phyloP scores from a whole-genome alignment of 208 protist species.

The Baffinella frigidus region DNA sequence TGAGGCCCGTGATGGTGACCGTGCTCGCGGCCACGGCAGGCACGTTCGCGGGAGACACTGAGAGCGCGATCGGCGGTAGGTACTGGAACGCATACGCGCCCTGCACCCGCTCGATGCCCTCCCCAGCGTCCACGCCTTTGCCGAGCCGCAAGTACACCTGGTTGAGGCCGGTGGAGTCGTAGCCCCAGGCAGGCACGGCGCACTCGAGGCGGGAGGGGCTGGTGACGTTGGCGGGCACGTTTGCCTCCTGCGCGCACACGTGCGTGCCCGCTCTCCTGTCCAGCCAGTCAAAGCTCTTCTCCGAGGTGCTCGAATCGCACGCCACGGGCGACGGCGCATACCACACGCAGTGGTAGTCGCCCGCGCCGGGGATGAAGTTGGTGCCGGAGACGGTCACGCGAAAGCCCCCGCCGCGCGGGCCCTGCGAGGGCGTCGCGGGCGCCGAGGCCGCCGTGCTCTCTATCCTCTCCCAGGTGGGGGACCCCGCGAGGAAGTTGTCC shows the following conservation, averaged over 20 bases:
- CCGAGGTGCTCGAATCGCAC: no score
- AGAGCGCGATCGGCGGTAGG: not conserved
- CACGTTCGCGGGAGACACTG: not conserved
- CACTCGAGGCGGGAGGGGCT: not conserved
- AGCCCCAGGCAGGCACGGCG: not conserved
- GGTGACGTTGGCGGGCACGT: not conserved
- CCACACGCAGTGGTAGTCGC: slow-evolving; percentile 44
- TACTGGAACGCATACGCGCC: slow-evolving; percentile 27
- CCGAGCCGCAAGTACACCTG: not conserved
- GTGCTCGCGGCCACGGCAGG: not conserved
- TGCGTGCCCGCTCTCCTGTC: not conserved
- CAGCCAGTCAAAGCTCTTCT: not conserved
- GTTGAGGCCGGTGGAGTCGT: not conserved
- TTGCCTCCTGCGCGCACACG: not conserved
- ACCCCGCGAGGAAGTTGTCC: not conserved
- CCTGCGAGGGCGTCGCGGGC: not conserved
- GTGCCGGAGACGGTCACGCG: not conserved
- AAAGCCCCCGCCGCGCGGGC: slow-evolving; percentile 16
- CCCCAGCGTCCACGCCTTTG: not conserved
- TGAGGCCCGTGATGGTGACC: not conserved
- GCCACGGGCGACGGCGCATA: not conserved
- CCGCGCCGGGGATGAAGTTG: not conserved
- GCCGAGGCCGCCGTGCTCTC: not conserved
- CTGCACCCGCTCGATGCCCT: slow-evolving; percentile 5
- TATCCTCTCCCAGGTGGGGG: not conserved